These are phyloP conservation scores for Botryotinia convoluta DNA, from an alignment of 2,329 filamentous ascomycete genomes.

Conservation along the genomic window DNA sequence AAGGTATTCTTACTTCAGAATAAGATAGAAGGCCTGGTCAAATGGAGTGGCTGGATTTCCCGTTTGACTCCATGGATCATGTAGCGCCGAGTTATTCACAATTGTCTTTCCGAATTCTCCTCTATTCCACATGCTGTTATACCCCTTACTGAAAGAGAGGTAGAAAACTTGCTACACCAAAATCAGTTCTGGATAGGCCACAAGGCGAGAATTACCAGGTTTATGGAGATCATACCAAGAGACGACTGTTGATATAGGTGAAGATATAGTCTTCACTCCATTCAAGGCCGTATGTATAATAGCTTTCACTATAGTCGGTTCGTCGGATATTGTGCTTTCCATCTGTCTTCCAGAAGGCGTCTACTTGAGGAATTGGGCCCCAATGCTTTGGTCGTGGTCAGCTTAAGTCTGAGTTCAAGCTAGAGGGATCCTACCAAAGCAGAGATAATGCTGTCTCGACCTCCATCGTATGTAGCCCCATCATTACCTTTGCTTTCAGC, in stretches of 20 bases:
- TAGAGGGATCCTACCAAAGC: conserved; percentile 43
- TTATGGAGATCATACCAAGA: conserved; percentile 31
- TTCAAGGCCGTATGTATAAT: conserved; percentile 53
- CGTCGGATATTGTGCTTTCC: conserved; percentile 35
- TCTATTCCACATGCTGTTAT: conserved; percentile 38
- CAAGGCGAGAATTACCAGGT: neutral
- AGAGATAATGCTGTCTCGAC: conserved; percentile 44
- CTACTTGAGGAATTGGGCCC: conserved; percentile 40
- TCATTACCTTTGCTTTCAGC: conserved; percentile 50
- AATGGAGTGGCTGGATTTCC: conserved; percentile 46
- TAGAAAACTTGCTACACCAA: conserved; percentile 42
- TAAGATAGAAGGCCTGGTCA: conserved; percentile 51
- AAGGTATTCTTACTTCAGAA: conserved; percentile 41
- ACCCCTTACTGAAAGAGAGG: conserved; percentile 32
- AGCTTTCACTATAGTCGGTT: conserved; percentile 43
- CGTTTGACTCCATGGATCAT: conserved; percentile 46
- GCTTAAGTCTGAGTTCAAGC: neutral
- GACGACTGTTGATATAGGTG: conserved; percentile 50
- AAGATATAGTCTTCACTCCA: conserved; percentile 53
- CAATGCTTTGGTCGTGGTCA: conserved; percentile 41
- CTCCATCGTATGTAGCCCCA: conserved; percentile 40
- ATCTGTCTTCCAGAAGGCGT: conserved; percentile 29
- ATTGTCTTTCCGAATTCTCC: conserved; percentile 44
- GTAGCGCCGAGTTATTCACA: conserved; percentile 44
- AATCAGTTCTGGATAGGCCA: neutral